Base-by-base conservation (phyloP, 1,284 basidiomycete genomes). In the Chondrostereum purpureum region DNA sequence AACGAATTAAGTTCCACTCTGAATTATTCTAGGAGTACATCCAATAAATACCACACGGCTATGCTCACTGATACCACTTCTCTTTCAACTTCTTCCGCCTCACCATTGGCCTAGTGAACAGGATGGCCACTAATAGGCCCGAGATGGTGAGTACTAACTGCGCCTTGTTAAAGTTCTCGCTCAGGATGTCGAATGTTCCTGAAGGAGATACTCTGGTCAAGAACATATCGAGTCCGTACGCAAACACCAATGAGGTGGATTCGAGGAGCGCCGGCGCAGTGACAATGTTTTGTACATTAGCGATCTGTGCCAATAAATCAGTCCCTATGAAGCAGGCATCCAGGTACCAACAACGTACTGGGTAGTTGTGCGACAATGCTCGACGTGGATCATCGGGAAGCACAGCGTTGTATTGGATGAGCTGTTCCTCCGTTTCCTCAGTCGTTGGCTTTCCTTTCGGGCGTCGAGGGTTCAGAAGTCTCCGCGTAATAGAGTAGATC, bases 121-220 rank as follows among this genome's bases (percentile, higher is more conserved):
- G 58, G 48, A 97, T 90, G 3, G 85, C 93, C 3, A 78, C 60
- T 0, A 71, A 72, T 45, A 99, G 64, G 0, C 77, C 90, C 0
- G 68, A 65, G 12, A 96, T 78, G 0, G 93, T 98, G 36, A 93
- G 61, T 50, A 96, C 77, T 21, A 99, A 73, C 65, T 99, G 95
- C 0, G 71, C 70, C 71, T 98, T 97, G 70, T 98, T 98, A 66
- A 99, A 99, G 58, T 75, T 78, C 64, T 90, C 81, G 59, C 78
- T 89, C 11, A 96, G 75, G n/a, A 95, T 81, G 59, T 99, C 95
- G 58, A 99, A 99, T 19, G 90, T 92, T 19, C 82, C 83, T 2
- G 88, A 92, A 0, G 96, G 92, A 31, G 89, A 78, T 3, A 92
- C 75, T 12, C 90, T 77, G 4, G 88, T 88, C 21, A 80, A 67